Evolutionary conservation across 805 yeast species (phyloP).

Genomic region (Barnettozyma siamensis): DNA sequence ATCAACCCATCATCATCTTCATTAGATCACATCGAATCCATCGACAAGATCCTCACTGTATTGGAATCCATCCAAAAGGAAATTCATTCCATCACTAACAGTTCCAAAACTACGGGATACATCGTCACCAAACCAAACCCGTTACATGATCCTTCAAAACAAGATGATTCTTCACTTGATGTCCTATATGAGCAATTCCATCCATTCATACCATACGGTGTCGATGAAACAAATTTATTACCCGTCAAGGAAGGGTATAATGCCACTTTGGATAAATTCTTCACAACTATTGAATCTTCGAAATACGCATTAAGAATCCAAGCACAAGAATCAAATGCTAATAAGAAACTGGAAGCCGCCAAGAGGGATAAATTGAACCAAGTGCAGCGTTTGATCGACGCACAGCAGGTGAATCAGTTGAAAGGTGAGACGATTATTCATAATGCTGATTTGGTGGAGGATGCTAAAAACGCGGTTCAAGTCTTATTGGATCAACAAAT

Average conservation of each 20-base stretch:
- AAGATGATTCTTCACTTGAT: conserved; percentile 35
- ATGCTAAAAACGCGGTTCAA: conserved; percentile 64
- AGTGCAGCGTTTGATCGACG: conserved; percentile 55
- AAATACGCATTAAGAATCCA: conserved; percentile 71
- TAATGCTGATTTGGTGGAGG: conserved; percentile 65
- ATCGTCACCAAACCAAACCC: conserved; percentile 60
- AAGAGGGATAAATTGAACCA: conserved; percentile 65
- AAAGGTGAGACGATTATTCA: conserved; percentile 72
- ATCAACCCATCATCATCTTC: conserved; percentile 42
- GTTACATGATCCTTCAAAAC: conserved; percentile 36
- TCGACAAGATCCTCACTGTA: conserved; percentile 33
- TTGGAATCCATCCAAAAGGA: conserved; percentile 43
- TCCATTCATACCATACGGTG: conserved; percentile 50
- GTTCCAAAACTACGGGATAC: conserved; percentile 45
- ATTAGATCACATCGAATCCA: conserved; percentile 23
- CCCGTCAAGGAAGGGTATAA: conserved; percentile 65
- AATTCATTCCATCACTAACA: conserved; percentile 32
- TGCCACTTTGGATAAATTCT: conserved; percentile 74
- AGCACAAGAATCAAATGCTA: conserved; percentile 70
- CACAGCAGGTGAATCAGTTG: conserved; percentile 55
- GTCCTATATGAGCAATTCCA: conserved; percentile 60
- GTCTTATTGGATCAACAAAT: conserved; percentile 69
- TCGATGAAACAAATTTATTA: conserved; percentile 32
- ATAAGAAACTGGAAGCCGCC: conserved; percentile 69
- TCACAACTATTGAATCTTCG: conserved; percentile 78